Evolutionary conservation across 495 filamentous ascomycete genomes (phyloP), one percentile per base, ranked within the genome.

Genomic region (Bryoglossum gracile): DNA sequence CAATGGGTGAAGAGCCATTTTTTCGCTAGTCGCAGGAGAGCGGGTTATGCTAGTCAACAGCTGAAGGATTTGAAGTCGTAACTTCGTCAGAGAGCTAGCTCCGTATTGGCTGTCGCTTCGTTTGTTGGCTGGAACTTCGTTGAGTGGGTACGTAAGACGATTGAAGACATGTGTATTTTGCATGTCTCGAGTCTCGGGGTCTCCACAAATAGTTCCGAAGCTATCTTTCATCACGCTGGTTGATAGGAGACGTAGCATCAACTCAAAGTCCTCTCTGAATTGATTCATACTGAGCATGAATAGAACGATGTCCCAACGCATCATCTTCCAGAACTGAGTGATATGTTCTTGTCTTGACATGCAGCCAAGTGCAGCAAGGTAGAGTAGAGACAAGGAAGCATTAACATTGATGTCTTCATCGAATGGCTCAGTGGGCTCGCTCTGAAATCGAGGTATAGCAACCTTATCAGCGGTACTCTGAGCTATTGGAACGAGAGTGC

Each of bases 301-400:
- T n/a, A 57, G 36, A 18, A 59, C 51, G 23, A 62, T 57, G 17
- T 57, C 56, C 17, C 28, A 52, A 3, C 59, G 45, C 35, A 62
- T 52, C 18, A 52, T 32, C 28, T 54, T 50, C 59, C 59, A 62
- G 35, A 59, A 59, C 22, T 39, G 38, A 2, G 28, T 48, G 11
- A 55, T 59, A 35, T 59, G 30, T 42, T 46, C 35, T 1, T 30
- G 24, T n/a, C 51, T 38, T 4, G 28, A 26, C 41, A 57, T 56
- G 22, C 59, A 62, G 0, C 56, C 55, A 14, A 55, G 50, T 9
- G 54, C 53, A 1, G 36, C 34, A 9, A 62, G 37, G 33, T 62
- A 42, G 17, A 62, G 51, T 16, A 62, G 25, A 42, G 45, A 45
- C 35, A 62, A 43, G 33, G 55, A 61, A 8, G 48, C 25, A 6